These are phyloP conservation scores for Iodosphaeria phyllophila DNA, from an alignment of 2,329 filamentous ascomycete genomes.

Conservation along the genomic window DNA sequence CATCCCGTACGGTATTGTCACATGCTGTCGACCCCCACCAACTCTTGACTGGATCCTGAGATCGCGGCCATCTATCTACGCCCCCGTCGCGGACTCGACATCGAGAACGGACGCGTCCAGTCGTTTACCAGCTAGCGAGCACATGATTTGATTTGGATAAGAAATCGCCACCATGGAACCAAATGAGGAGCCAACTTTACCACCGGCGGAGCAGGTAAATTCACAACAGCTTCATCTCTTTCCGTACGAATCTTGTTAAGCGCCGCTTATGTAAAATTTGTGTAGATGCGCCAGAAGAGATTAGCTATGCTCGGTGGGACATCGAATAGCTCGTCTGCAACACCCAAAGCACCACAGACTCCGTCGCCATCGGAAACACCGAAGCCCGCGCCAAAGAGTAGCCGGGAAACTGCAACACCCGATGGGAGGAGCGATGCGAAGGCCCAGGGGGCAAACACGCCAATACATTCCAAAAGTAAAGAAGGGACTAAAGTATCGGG, in stretches of 20 bases:
- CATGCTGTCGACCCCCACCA: too few relatives aligned
- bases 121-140: too few relatives aligned
- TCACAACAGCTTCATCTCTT: neutral
- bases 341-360: slow-evolving; percentile 3
- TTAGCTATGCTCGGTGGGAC: slow-evolving; percentile 12
- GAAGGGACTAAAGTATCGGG: slow-evolving; percentile 1
- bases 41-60: too few relatives aligned
- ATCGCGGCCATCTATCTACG: too few relatives aligned
- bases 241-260: neutral
- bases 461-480: slow-evolving; percentile 9
- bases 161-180: slow-evolving; percentile 15
- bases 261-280: neutral
- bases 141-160: too few relatives aligned
- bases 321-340: slow-evolving; percentile 6
- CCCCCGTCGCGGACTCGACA: too few relatives aligned
- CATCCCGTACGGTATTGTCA: too few relatives aligned
- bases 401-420: slow-evolving; percentile 4
- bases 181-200: slow-evolving; percentile 13
- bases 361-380: slow-evolving; percentile 3
- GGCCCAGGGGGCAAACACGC: slow-evolving; percentile 19
- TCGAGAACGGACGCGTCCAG: too few relatives aligned
- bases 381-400: slow-evolving; percentile 2
- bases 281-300: slow-evolving; percentile 14
- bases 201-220: slow-evolving; percentile 15
- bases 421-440: slow-evolving; percentile 6